Percentiles rank a stretch among this genome's conserved stretches.
These are phyloP conservation scores for Glarea lozoyensis DNA, from an alignment of 495 filamentous ascomycete genomes.

Conservation along the genomic window DNA sequence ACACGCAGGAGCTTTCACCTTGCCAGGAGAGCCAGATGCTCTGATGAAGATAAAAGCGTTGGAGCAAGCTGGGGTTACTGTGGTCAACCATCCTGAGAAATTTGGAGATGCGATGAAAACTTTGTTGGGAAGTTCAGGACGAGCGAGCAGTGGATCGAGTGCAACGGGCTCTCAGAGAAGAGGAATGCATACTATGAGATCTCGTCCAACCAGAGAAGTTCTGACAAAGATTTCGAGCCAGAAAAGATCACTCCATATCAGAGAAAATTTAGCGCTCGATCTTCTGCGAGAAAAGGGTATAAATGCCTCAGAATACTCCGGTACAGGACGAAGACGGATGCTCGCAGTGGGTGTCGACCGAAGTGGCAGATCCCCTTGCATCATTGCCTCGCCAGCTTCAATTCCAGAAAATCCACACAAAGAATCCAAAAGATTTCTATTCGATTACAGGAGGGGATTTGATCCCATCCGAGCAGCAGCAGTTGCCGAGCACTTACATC, in stretches of 20 bases:
- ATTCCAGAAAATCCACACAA: slow-evolving; percentile 22
- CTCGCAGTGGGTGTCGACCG: slow-evolving; percentile 62
- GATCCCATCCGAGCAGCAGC: slow-evolving; percentile 25
- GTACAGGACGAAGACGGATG: slow-evolving; percentile 26
- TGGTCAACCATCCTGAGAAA: slow-evolving; percentile 74
- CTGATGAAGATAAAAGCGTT: slow-evolving; percentile 58
- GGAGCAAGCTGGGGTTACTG: slow-evolving; percentile 59
- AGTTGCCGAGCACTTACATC: slow-evolving; percentile 41
- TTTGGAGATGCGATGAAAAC: slow-evolving; percentile 66
- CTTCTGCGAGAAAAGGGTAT: slow-evolving; percentile 48
- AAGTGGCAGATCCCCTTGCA: slow-evolving; percentile 51
- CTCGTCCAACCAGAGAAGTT: slow-evolving; percentile 9
- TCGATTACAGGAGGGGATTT: slow-evolving; percentile 42
- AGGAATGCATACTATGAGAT: slow-evolving; percentile 40
- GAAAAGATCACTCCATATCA: slow-evolving; percentile 49
- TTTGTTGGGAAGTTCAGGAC: slow-evolving; percentile 30
- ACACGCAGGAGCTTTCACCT: slow-evolving; percentile 73
- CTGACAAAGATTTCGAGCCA: slow-evolving; percentile 26
- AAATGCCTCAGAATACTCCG: slow-evolving; percentile 33
- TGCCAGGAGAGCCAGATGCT: slow-evolving; percentile 57
- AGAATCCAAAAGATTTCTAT: slow-evolving; percentile 47
- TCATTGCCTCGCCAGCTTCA: slow-evolving; percentile 50
- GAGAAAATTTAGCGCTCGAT: slow-evolving; percentile 45
- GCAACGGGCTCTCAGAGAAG: slow-evolving; percentile 34
- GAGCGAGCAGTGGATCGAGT: slow-evolving; percentile 15